A percentile compares a stretch with the other conserved stretches of the same genome.
phyloP scores from a whole-genome alignment of 495 filamentous ascomycete genomes.

The Annulohypoxylon moriforme region DNA sequence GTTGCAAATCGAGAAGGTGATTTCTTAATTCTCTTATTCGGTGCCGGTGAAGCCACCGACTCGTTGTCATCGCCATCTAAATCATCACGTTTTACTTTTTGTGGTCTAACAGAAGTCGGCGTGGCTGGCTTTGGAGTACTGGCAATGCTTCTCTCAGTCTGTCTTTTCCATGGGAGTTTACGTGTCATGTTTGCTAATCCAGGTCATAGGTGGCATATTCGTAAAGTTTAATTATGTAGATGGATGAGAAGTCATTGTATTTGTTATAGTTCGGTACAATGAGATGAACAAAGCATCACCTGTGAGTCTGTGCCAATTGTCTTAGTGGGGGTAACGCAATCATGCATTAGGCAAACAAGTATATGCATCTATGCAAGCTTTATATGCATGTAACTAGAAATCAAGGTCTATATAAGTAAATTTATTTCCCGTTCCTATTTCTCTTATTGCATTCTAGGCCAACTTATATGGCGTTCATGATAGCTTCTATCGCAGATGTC shows the following conservation, averaged over 20 bases:
- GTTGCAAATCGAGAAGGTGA: constrained; percentile 9
- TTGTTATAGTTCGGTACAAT: neutral
- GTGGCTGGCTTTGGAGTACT: constrained; percentile 5
- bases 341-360: neutral
- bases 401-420: neutral
- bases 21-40: constrained; percentile 22
- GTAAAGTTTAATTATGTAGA: neutral
- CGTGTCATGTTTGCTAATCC: constrained; percentile 36
- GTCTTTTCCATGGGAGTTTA: constrained; percentile 46
- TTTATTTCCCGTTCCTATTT: neutral
- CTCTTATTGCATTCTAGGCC: neutral
- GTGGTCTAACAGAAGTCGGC: constrained; percentile 28
- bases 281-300: neutral
- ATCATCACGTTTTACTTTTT: constrained; percentile 24
- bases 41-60: neutral
- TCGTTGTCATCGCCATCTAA: constrained; percentile 12
- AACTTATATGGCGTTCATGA: neutral
- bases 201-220: constrained; percentile 1
- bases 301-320: neutral
- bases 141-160: neutral
- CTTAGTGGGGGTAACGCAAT: constrained; percentile 3
- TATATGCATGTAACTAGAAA: neutral
- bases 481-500: neutral
- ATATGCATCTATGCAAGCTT: neutral
- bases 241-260: neutral